Conservation (phyloP, 1,139 yeast genomes). For the Candida labiduridarum region DNA sequence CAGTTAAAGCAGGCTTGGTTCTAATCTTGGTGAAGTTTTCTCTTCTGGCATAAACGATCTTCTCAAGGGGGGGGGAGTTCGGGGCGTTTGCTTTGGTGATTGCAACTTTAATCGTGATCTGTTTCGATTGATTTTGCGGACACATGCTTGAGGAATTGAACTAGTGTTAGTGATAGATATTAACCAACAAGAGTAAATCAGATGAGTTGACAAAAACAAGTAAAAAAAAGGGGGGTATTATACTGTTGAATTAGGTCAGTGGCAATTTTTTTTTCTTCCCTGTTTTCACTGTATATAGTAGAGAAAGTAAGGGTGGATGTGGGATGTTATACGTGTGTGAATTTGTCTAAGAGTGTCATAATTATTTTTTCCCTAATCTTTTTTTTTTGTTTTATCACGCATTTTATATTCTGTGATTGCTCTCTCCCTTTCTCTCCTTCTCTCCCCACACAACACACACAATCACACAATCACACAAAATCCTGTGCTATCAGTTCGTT, state of each 20-base stretch:
- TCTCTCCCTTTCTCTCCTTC: not conserved
- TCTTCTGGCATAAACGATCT: conserved; percentile 15
- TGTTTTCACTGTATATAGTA: not conserved
- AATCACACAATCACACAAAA: not conserved
- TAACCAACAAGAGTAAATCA: not conserved
- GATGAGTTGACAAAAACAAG: not conserved
- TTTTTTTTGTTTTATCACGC: not conserved
- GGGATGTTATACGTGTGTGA: not conserved
- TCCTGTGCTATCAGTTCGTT: no score
- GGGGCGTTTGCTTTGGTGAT: conserved; percentile 11
- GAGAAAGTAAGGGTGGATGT: not conserved
- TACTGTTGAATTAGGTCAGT: conserved; percentile 2
- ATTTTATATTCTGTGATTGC: not conserved
- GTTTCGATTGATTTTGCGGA: conserved; percentile 7
- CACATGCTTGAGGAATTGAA: conserved; percentile 2
- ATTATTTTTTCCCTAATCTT: conserved; percentile 4
- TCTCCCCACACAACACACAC: not conserved
- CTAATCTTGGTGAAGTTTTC: conserved; percentile 16
- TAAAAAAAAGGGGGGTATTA: not conserved
- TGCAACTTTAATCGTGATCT: conserved; percentile 17
- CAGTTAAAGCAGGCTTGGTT: conserved; percentile 19
- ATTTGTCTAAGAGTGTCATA: not conserved
- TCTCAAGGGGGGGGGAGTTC: conserved; percentile 13
- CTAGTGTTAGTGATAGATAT: not conserved
- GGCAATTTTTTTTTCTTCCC: not conserved